Conservation (phyloP, 2,329 filamentous ascomycete genomes). For the Aspergillus aculeatus region DNA sequence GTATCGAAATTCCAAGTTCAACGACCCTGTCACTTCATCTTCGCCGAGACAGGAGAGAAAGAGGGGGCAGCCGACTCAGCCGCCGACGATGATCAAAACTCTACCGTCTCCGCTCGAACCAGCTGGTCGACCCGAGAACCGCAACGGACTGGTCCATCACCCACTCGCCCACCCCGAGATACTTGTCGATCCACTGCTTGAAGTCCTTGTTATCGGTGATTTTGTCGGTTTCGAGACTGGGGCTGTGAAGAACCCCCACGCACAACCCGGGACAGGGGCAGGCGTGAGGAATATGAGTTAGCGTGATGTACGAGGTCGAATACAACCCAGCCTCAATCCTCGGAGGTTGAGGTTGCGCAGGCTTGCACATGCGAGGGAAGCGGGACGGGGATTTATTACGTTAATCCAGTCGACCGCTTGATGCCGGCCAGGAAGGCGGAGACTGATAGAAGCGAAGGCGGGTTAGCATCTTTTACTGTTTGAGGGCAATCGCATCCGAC, state of each 20-base stretch:
- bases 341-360: not conserved
- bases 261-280: conserved; percentile 23
- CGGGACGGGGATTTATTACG: conserved; percentile 65
- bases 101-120: conserved; percentile 86
- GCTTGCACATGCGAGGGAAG: conserved; percentile 10
- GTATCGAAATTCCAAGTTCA: not conserved
- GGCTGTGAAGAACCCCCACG: conserved; percentile 37
- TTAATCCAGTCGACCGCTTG: conserved; percentile 94
- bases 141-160: conserved; percentile 97
- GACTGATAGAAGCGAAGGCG: conserved; percentile 53
- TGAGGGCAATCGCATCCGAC: not conserved
- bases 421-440: conserved; percentile 96
- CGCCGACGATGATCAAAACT: not conserved
- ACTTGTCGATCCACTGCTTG: conserved; percentile 86
- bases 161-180: conserved; percentile 93
- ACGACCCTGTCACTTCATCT: not conserved
- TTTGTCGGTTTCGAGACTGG: conserved; percentile 84
- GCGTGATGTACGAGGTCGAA: conserved; percentile 7
- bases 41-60: not conserved
- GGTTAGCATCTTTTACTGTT: conserved; percentile 8
- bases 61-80: not conserved
- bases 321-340: too few species aligned
- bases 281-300: conserved; percentile 32
- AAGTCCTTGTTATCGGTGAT: conserved; percentile 80
- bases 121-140: conserved; percentile 81